phyloP scores from a whole-genome alignment of 495 filamentous ascomycete species.

The Alectoria sarmentosa region DNA sequence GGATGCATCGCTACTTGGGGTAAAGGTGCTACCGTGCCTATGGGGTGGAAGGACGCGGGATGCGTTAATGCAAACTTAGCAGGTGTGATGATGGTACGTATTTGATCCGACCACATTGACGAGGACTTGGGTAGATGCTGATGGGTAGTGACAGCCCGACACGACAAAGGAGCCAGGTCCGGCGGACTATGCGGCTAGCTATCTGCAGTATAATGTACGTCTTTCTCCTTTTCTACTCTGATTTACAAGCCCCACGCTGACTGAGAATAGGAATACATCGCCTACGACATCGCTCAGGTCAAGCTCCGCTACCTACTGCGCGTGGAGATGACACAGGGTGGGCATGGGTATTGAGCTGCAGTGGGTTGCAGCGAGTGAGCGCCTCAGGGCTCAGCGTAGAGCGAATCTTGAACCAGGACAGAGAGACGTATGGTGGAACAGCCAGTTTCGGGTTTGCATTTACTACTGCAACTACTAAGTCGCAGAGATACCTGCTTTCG shows the following conservation, averaged over 20 bases:
- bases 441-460: not conserved
- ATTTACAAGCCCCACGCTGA: not conserved
- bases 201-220: slow-evolving; percentile 31
- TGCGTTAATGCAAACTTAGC: slow-evolving; percentile 52
- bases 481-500: not conserved
- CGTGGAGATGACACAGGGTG: slow-evolving; percentile 32
- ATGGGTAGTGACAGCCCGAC: slow-evolving; percentile 17
- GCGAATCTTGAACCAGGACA: not conserved
- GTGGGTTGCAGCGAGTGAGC: too few species aligned
- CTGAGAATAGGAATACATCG: slow-evolving; percentile 50
- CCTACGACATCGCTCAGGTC: slow-evolving; percentile 72
- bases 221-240: not conserved
- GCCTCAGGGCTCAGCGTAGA: not conserved
- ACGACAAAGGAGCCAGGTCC: slow-evolving; percentile 14
- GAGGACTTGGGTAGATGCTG: not conserved
- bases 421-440: not conserved
- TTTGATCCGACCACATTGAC: not conserved
- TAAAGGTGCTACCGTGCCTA: slow-evolving; percentile 51
- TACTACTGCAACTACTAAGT: not conserved
- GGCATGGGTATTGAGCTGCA: not conserved
- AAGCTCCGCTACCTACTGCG: slow-evolving; percentile 69
- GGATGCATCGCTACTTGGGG: slow-evolving; percentile 63
- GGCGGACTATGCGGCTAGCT: slow-evolving; percentile 16
- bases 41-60: slow-evolving; percentile 67
- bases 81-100: slow-evolving; percentile 56